A percentile compares a stretch with the other conserved stretches of the same genome.
phyloP scores from a whole-genome alignment of 495 filamentous ascomycete genomes.

The Xylaria cubensis region DNA sequence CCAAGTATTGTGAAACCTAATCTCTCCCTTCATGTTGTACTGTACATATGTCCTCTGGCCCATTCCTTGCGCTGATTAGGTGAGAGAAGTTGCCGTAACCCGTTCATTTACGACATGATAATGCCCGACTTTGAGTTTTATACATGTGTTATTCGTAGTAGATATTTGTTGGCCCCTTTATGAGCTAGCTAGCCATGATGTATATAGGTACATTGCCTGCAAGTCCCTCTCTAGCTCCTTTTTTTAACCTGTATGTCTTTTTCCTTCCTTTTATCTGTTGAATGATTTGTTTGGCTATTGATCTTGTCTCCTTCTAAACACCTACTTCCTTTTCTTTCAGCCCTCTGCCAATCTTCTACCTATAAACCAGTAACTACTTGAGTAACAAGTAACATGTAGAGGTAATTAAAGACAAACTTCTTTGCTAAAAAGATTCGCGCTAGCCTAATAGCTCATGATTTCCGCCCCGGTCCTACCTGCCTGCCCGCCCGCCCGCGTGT shows the following conservation, averaged over 20 bases:
- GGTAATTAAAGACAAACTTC: background rate
- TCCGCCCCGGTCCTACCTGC: conserved; percentile 18
- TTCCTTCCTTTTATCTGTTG: background rate
- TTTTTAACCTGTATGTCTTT: background rate
- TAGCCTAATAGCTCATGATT: conserved; percentile 27
- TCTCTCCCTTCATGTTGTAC: background rate
- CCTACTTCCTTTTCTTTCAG: conserved; percentile 3
- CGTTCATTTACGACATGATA: background rate
- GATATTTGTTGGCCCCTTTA: background rate
- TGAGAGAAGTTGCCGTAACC: background rate
- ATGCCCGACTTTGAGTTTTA: background rate
- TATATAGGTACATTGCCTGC: background rate
- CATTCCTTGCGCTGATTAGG: background rate
- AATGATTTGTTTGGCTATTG: background rate
- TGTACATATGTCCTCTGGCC: background rate
- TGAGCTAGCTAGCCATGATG: background rate
- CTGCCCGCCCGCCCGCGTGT: conserved; percentile 14
- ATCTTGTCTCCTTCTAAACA: background rate
- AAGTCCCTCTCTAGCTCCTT: background rate
- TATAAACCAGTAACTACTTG: background rate
- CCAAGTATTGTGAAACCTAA: conserved; percentile 4
- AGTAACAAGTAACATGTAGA: no score
- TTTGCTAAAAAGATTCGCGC: conserved; percentile 20
- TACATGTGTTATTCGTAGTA: background rate
- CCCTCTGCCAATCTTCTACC: background rate